Evolutionary conservation across 139 green algal species (phyloP).

Genomic region (Volvox africanus): DNA sequence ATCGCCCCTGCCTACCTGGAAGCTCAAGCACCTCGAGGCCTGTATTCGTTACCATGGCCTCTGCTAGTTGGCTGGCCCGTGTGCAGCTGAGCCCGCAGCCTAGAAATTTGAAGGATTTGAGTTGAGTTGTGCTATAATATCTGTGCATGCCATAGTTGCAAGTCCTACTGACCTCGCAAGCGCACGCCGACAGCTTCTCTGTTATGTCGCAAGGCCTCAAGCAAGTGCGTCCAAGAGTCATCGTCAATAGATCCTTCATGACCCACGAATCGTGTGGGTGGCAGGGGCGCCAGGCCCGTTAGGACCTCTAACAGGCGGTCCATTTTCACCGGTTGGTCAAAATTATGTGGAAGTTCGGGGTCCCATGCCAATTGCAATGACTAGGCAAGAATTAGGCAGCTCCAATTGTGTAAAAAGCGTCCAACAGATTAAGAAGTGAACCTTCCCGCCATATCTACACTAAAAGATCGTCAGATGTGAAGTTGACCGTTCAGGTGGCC

Average conservation of each 20-base stretch:
- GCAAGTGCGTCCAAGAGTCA: neutral
- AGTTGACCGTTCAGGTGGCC: no score
- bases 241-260: neutral
- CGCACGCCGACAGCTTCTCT: constrained; percentile 1
- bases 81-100: neutral
- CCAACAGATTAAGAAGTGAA: neutral
- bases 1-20: neutral
- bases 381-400: neutral
- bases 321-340: constrained; percentile 19
- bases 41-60: neutral
- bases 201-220: neutral
- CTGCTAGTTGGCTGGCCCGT: constrained; percentile 6
- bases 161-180: neutral
- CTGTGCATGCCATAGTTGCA: neutral
- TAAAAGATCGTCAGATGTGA: no score
- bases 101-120: neutral
- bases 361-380: neutral
- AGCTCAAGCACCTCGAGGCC: constrained; percentile 14
- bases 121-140: neutral
- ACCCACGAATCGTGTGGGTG: constrained; percentile 6
- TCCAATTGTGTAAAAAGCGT: neutral
- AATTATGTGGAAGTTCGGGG: neutral
- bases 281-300: neutral
- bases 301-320: constrained; percentile 2
- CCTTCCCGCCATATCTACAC: neutral